Base-by-base conservation (phyloP, 2,329 filamentous ascomycete species). In the Diaporthe humulicola region DNA sequence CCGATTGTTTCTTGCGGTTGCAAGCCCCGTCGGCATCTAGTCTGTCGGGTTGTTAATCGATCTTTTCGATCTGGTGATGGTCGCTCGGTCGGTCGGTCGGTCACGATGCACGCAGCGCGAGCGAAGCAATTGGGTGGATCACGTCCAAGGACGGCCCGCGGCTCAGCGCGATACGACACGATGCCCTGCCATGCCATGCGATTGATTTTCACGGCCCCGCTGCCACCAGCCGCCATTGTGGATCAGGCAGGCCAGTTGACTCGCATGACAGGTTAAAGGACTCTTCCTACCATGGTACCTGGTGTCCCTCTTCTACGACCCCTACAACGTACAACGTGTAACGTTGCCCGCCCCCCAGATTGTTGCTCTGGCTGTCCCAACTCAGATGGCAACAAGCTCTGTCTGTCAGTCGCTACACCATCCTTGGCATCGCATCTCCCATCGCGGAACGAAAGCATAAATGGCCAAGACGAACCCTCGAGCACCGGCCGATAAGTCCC, bases 401-500 rank as follows among this genome's bases (percentile, higher is more conserved):
- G 45, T 69, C 64, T 69, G 64, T 54, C 48, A 54, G 48, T 52
- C 64, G 48, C 64, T 17, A 54, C n/a, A 30, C 64, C 30, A 54
- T 69, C 48, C 64, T 69, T 69, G 64, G 64, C 64, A 69, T 69
- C 64, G 64, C 64, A 69, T 54, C 33, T 54, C n/a, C 48, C 64
- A 69, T 69, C 64, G 64, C 64, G 64, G 64, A 40, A 52, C 64
- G 48, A 69, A 69, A 69, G 64, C 64, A 69, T 69, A 69, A 54
- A 54, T 54, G 64, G 64, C 64, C 64, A 69, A 54, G 64, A 54
- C 64, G 33, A 69, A 69, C 64, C 12, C 33, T 54, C 30, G 22
- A 33, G 33, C 17, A 40, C 33, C 64, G 64, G 48, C 64, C 64
- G 17, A 52, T 30, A 69, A 19, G 3, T 22, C 17, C 58, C 45